Conservation (phyloP, 441 rosid genomes). For the Jatropha podagrica region DNA sequence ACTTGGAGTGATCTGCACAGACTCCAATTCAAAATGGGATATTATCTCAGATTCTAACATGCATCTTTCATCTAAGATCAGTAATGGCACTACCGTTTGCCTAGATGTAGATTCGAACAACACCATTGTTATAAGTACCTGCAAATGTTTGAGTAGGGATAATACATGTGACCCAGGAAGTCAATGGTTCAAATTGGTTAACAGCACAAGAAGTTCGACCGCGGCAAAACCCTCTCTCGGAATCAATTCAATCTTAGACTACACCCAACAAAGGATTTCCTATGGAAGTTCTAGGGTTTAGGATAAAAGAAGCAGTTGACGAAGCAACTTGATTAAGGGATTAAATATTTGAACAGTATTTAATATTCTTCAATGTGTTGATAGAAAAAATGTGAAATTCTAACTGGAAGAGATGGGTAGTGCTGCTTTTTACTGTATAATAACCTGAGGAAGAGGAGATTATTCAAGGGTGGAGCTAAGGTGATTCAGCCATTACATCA, state of each 20-base stretch:
- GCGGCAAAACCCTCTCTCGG: constrained; percentile 19
- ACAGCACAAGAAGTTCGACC: constrained; percentile 53
- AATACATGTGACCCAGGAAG: constrained; percentile 61
- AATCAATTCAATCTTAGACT: constrained; percentile 17
- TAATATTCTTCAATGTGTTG: background rate
- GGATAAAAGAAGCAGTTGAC: constrained; percentile 1
- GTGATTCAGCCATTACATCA: too few relatives aligned
- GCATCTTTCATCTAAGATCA: constrained; percentile 55
- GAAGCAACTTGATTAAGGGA: background rate
- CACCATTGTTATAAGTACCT: constrained; percentile 43
- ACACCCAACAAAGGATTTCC: constrained; percentile 24
- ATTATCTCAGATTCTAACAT: constrained; percentile 64
- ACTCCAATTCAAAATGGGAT: constrained; percentile 56
- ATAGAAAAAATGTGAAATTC: background rate
- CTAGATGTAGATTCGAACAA: constrained; percentile 57
- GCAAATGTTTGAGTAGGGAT: constrained; percentile 60
- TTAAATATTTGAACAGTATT: background rate
- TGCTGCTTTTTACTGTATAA: too few relatives aligned
- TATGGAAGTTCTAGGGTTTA: constrained; percentile 18
- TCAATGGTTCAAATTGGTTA: constrained; percentile 86
- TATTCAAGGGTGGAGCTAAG: too few relatives aligned
- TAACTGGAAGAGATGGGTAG: background rate
- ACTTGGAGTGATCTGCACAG: constrained; percentile 43
- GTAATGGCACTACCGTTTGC: constrained; percentile 47
- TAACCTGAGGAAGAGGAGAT: background rate